Evolutionary conservation across 1,284 basidiomycete genomes (phyloP).

Genomic region (Rhodotorula sp.): DNA sequence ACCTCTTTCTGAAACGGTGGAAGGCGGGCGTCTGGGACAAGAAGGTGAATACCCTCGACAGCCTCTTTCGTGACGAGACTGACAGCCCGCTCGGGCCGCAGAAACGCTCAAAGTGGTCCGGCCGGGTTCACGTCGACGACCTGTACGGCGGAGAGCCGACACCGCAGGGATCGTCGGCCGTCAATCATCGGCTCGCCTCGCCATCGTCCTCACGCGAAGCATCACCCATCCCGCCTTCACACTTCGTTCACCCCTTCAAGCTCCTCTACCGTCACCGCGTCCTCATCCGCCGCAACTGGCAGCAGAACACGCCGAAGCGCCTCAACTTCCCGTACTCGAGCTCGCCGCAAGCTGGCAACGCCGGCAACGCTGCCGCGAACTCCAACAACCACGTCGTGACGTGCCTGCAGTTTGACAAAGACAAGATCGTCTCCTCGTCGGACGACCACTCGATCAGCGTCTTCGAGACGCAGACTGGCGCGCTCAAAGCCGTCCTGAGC

Average conservation of each 20-base stretch:
- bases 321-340: conserved; percentile 67
- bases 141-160: conserved; percentile 16
- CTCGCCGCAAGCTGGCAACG: conserved; percentile 55
- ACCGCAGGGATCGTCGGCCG: conserved; percentile 7
- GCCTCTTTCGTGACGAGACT: background rate
- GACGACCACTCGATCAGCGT: conserved; percentile 91
- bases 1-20: conserved; percentile 40
- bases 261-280: conserved; percentile 79
- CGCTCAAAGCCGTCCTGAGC: conserved; percentile 67
- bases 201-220: conserved; percentile 53
- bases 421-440: conserved; percentile 90
- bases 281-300: conserved; percentile 72
- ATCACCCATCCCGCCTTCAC: conserved; percentile 16
- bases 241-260: conserved; percentile 74
- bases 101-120: conserved; percentile 19
- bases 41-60: conserved; percentile 1
- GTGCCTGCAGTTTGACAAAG: conserved; percentile 85
- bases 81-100: background rate
- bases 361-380: conserved; percentile 44
- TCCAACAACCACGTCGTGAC: conserved; percentile 70
- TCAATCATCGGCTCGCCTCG: conserved; percentile 34
- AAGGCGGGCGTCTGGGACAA: conserved; percentile 40
- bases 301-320: conserved; percentile 61
- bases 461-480: conserved; percentile 76
- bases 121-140: conserved; percentile 24